Conservation (phyloP, 2,329 filamentous ascomycete genomes). For the Ilyonectria mors-panacis region DNA sequence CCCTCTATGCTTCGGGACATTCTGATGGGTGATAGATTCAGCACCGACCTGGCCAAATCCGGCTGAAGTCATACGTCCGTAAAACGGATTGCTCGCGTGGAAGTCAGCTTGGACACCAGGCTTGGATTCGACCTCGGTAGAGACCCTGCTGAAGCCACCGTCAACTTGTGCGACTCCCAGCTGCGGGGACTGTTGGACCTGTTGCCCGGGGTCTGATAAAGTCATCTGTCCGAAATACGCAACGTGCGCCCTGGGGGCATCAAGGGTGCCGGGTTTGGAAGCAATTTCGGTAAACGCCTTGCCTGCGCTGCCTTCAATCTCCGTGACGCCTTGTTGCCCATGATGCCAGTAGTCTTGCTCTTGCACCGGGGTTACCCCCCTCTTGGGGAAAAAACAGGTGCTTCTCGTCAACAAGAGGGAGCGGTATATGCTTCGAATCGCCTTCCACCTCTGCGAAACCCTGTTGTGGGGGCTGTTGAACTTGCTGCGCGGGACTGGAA, state of each 20-base stretch:
- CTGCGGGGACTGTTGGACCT: neutral
- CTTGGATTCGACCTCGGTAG: neutral
- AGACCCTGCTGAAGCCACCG: neutral
- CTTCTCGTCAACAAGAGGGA: neutral
- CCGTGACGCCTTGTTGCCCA: conserved; percentile 2
- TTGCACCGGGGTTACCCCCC: neutral
- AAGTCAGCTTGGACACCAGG: neutral
- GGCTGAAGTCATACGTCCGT: neutral
- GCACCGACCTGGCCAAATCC: neutral
- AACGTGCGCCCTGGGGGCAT: neutral
- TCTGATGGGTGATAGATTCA: neutral
- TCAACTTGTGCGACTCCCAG: neutral
- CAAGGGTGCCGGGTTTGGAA: neutral
- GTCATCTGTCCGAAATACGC: neutral
- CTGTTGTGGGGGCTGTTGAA: neutral
- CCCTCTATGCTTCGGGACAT: neutral
- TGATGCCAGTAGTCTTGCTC: neutral
- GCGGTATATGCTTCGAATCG: neutral
- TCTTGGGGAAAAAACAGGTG: neutral
- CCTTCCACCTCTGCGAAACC: conserved; percentile 14
- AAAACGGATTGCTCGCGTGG: neutral
- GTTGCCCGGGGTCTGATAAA: neutral
- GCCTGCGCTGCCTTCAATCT: conserved; percentile 14
- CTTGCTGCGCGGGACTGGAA: neutral
- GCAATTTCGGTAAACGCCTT: neutral